Conservation (phyloP, 352 stramenopile genomes). For the Globisporangium okanoganense region DNA sequence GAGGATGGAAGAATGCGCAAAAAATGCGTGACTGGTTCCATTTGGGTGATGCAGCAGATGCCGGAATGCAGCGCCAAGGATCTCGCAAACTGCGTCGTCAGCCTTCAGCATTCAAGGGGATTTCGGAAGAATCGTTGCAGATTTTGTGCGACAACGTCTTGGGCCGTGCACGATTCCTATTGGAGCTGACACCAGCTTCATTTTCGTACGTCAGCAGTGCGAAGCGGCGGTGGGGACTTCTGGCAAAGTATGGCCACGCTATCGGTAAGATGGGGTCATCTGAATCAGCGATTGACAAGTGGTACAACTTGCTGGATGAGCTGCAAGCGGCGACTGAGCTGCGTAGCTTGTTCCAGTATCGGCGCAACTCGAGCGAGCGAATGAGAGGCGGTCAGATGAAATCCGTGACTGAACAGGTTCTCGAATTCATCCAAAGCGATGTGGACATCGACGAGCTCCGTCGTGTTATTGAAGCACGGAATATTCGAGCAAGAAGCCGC, state of each 20-base stretch:
- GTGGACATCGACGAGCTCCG: constrained; percentile 55
- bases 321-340: constrained; percentile 73
- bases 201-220: constrained; percentile 74
- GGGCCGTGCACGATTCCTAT: constrained; percentile 57
- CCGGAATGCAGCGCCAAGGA: constrained; percentile 29
- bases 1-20: constrained; percentile 80
- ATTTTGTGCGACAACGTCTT: constrained; percentile 76
- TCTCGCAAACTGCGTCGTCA: constrained; percentile 47
- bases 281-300: constrained; percentile 64
- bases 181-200: constrained; percentile 68
- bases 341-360: constrained; percentile 65
- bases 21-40: constrained; percentile 89
- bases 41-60: constrained; percentile 68
- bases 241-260: constrained; percentile 69
- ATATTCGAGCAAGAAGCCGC: constrained; percentile 40
- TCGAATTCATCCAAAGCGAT: constrained; percentile 85
- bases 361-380: constrained; percentile 69
- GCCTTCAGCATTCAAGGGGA: constrained; percentile 73
- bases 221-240: constrained; percentile 61
- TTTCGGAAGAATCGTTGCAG: constrained; percentile 64
- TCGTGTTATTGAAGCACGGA: constrained; percentile 39
- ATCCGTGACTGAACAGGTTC: constrained; percentile 76
- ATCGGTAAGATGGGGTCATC: constrained; percentile 40
- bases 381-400: constrained; percentile 46
- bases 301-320: constrained; percentile 78